Percentiles rank a stretch among this genome's conserved stretches.
Conservation (phyloP, 1,284 basidiomycete genomes). For the Exobasidium cylindrosporum region DNA sequence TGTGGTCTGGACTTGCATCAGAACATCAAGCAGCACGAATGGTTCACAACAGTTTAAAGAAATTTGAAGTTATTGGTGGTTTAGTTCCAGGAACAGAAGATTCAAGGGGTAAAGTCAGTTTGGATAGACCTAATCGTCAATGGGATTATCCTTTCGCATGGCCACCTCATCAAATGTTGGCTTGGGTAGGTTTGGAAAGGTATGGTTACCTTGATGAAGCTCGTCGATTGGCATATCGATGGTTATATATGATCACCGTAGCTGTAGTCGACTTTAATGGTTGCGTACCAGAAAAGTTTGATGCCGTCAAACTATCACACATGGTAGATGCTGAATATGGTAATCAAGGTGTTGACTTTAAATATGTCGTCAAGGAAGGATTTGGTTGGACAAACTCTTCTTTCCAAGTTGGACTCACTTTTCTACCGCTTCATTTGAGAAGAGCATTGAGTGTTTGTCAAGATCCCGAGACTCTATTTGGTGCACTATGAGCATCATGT, state of each 20-base stretch:
- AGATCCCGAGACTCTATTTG: constrained; percentile 65
- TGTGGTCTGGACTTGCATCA: constrained; percentile 95
- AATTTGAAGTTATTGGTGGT: constrained; percentile 95
- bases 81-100: constrained; percentile 94
- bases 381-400: constrained; percentile 73
- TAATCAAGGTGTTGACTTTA: constrained; percentile 96
- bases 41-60: constrained; percentile 79
- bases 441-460: constrained; percentile 89
- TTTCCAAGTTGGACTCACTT: constrained; percentile 82
- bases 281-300: constrained; percentile 61
- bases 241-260: constrained; percentile 76
- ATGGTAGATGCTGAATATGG: constrained; percentile 97
- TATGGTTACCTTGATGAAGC: constrained; percentile 94
- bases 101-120: constrained; percentile 87
- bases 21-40: constrained; percentile 90
- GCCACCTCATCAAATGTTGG: constrained; percentile 74
- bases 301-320: constrained; percentile 90
- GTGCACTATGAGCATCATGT: not conserved
- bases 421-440: constrained; percentile 87
- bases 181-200: constrained; percentile 93
- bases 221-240: constrained; percentile 87
- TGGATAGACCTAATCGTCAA: constrained; percentile 96
- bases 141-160: constrained; percentile 70
- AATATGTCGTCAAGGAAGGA: constrained; percentile 80
- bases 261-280: constrained; percentile 71